Conservation (phyloP, 148 eudicot genomes). For the Dianthus caryophyllus region DNA sequence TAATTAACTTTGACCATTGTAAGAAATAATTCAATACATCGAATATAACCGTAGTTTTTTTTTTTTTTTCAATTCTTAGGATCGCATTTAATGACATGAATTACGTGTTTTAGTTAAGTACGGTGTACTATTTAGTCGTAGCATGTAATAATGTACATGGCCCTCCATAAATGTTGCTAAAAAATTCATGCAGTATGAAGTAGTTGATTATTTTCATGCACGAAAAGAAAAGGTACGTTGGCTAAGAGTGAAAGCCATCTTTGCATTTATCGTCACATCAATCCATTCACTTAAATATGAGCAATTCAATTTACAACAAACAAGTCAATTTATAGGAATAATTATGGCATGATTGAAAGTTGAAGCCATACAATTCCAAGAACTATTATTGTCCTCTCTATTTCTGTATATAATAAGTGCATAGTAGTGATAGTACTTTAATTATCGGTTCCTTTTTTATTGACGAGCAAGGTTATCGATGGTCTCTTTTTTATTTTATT, state of each 20-base stretch:
- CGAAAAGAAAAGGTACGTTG: conserved; percentile 12
- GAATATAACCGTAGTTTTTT: too few species aligned
- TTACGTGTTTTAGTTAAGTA: too few species aligned
- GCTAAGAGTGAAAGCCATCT: conserved; percentile 10
- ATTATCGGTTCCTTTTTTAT: too few species aligned
- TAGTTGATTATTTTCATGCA: conserved; percentile 26
- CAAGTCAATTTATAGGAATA: conserved; percentile 7
- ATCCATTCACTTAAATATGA: not conserved
- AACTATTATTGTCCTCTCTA: conserved; percentile 5
- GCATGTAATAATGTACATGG: conserved; percentile 68
- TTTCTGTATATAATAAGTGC: not conserved
- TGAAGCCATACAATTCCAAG: conserved; percentile 16
- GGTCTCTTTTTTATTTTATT: too few species aligned
- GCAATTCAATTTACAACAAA: conserved; percentile 8
- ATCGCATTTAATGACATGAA: not conserved
- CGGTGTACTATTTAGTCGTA: too few species aligned
- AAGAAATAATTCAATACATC: too few species aligned
- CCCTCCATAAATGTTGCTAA: conserved; percentile 62
- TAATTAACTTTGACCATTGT: too few species aligned
- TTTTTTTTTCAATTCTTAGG: too few species aligned
- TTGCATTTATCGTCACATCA: conserved; percentile 14
- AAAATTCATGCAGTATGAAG: conserved; percentile 41
- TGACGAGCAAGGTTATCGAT: too few species aligned
- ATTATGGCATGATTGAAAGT: not conserved
- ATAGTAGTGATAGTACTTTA: too few species aligned